phyloP scores from a whole-genome alignment of 2,329 filamentous ascomycete genomes.

The Diaporthe caulivora region DNA sequence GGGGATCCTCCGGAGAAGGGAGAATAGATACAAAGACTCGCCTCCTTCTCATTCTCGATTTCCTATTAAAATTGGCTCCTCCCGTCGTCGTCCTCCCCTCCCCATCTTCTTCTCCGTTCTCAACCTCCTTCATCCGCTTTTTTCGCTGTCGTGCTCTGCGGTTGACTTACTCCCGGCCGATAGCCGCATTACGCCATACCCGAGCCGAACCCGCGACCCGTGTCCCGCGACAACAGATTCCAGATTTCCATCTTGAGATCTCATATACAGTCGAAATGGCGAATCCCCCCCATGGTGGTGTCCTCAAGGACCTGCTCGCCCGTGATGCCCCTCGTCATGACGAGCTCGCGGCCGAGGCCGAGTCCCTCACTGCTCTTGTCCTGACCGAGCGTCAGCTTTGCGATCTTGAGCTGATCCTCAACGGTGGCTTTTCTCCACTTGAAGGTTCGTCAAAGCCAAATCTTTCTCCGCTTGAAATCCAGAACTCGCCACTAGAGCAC shows the following conservation, averaged over 20 bases:
- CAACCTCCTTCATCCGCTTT: constrained; percentile 1
- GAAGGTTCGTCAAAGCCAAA: constrained; percentile 77
- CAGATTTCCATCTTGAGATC: constrained; percentile 21
- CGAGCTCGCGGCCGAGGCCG: constrained; percentile 85
- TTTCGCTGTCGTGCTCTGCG: constrained; percentile 20
- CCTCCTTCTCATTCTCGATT: constrained; percentile 21
- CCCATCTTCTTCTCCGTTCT: constrained; percentile 16
- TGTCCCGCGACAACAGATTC: constrained; percentile 11
- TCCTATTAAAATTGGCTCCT: constrained; percentile 7
- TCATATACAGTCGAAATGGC: constrained; percentile 62
- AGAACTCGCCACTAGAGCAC: not conserved
- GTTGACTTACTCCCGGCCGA: constrained; percentile 34
- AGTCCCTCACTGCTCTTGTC: constrained; percentile 84
- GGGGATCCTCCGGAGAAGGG: constrained; percentile 25
- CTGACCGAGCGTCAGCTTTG: constrained; percentile 96
- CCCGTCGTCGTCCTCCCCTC: not conserved
- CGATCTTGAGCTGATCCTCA: constrained; percentile 97
- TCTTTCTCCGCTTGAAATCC: not conserved
- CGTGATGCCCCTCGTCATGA: constrained; percentile 87
- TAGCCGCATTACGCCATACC: constrained; percentile 31
- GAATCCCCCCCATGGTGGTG: constrained; percentile 85
- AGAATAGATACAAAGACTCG: constrained; percentile 14
- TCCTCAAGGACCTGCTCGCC: constrained; percentile 97
- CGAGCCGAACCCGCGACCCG: constrained; percentile 28
- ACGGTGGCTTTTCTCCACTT: constrained; percentile 96